Base-by-base conservation (phyloP, 2,329 filamentous ascomycete genomes). In the Didymella sp. region DNA sequence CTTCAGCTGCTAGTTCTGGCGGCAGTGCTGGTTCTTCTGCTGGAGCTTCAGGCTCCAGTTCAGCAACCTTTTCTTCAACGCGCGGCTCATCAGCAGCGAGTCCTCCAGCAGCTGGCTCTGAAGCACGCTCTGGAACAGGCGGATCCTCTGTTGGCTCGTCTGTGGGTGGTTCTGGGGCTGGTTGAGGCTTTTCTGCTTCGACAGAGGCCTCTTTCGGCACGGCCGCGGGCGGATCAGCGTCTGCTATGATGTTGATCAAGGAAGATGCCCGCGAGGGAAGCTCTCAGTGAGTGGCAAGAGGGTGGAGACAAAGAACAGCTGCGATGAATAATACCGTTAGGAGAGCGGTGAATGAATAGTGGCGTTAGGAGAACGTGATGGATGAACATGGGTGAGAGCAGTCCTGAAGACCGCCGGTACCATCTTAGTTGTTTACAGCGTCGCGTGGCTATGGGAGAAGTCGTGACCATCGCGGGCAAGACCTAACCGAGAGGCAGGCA, bases 381-480 rank as follows among this genome's bases (percentile, higher is more conserved):
- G 15, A 3, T 46, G 33, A 13, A 13, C 11, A 22, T 15, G 24
- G 1, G 6, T 5, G n/a, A 15, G 3, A 24, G 19, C 9, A 25
- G 22, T n/a, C 6, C 13, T 27, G 4, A 27, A 24, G 4, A 27
- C 25, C 1, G 3, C 9, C 2, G 22, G 17, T 38, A 12, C 9
- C 15, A 45, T 37, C 22, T 28, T 30, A 12, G 5, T 25, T 51
- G 24, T 57, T 51, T 51, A 48, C 43, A 22, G 15, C 21, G 15
- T 33, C 54, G 54, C 54, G 48, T 57, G 54, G 54, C 54, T 43
- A n/a, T 22, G n/a, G n/a, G 6, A 51, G 54, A 57, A 57, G 48
- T 51, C 28, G 22, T 51, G 48, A 31, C 31, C 37, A 13, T 22
- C 7, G 22, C 25, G 8, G 44, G 41, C 31, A 30, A 41, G 52